Evolutionary conservation across 2,329 filamentous ascomycete genomes (phyloP).

Genomic region (Aspergillus neotritici): DNA sequence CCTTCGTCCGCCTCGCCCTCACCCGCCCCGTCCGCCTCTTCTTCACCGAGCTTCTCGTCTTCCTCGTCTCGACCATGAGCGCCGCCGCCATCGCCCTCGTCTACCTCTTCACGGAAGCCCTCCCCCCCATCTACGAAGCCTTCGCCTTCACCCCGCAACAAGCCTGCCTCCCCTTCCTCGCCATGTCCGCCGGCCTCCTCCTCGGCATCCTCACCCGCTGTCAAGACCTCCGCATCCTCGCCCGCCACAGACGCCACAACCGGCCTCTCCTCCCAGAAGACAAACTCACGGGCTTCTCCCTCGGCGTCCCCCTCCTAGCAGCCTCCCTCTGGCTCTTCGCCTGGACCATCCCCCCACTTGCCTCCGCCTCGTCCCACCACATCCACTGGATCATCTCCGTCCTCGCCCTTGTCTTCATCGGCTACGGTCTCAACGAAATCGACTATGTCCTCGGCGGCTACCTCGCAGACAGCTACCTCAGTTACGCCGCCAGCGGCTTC

Average conservation of each 20-base stretch:
- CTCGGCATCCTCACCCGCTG: constrained; percentile 39
- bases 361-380: constrained; percentile 9
- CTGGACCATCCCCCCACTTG: constrained; percentile 41
- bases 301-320: constrained; percentile 42
- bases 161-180: constrained; percentile 36
- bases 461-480: constrained; percentile 40
- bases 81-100: constrained; percentile 43
- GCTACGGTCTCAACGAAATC: constrained; percentile 45
- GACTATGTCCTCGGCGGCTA: constrained; percentile 38
- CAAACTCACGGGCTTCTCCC: constrained; percentile 44
- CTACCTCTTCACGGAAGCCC: constrained; percentile 41
- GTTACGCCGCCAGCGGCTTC: constrained; percentile 41
- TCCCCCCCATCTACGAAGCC: constrained; percentile 31
- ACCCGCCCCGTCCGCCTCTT: constrained; percentile 40
- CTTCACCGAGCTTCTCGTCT: constrained; percentile 45
- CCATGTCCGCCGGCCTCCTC: constrained; percentile 34
- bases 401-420: constrained; percentile 37
- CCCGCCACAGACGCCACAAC: constrained; percentile 17
- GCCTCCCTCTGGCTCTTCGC: constrained; percentile 44
- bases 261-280: constrained; percentile 37
- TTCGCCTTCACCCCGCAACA: constrained; percentile 26
- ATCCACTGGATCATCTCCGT: constrained; percentile 38
- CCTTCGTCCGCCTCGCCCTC: constrained; percentile 37
- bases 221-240: constrained; percentile 35
- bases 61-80: constrained; percentile 40